Percentiles rank a stretch among this genome's conserved stretches.
Evolutionary conservation across 164 flowering plant genomes (phyloP).

Genomic region (Kalanchoe fedtschenkoi): DNA sequence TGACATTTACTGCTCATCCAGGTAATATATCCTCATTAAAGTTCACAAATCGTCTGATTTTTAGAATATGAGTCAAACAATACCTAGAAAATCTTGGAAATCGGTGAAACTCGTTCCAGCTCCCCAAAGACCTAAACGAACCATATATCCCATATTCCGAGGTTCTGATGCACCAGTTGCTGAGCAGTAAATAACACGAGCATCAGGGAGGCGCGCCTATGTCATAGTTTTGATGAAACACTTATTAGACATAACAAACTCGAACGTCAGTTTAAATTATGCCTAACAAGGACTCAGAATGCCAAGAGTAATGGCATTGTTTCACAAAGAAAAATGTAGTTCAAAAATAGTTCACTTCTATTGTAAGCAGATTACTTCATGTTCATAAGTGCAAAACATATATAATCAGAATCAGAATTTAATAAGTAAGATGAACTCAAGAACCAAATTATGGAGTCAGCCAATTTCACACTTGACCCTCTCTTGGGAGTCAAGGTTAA

Average conservation of each 20-base stretch:
- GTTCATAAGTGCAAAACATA: too few relatives aligned
- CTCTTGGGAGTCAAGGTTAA: too few relatives aligned
- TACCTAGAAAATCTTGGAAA: conserved; percentile 79
- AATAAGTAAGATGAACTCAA: too few relatives aligned
- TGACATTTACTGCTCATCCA: neutral
- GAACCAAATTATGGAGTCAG: too few relatives aligned
- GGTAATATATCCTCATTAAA: neutral
- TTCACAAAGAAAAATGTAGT: neutral
- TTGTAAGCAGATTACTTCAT: too few relatives aligned
- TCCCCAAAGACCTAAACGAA: conserved; percentile 99
- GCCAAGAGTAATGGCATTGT: neutral
- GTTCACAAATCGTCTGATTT: neutral
- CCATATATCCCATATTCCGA: conserved; percentile 96
- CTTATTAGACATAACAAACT: conserved; percentile 1
- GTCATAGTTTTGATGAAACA: conserved; percentile 14
- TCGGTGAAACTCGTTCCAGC: conserved; percentile 66
- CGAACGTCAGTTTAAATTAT: neutral
- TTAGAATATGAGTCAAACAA: too few relatives aligned
- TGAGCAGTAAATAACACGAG: conserved; percentile 95
- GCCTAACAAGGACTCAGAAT: neutral
- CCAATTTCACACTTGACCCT: too few relatives aligned
- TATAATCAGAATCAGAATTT: too few relatives aligned
- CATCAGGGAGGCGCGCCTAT: conserved; percentile 88
- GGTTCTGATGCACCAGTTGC: conserved; percentile 99
- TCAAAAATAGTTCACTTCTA: neutral